These are phyloP conservation scores for Calocybe cyanea DNA, from an alignment of 768 basidiomycete genomes.

Conservation along the genomic window DNA sequence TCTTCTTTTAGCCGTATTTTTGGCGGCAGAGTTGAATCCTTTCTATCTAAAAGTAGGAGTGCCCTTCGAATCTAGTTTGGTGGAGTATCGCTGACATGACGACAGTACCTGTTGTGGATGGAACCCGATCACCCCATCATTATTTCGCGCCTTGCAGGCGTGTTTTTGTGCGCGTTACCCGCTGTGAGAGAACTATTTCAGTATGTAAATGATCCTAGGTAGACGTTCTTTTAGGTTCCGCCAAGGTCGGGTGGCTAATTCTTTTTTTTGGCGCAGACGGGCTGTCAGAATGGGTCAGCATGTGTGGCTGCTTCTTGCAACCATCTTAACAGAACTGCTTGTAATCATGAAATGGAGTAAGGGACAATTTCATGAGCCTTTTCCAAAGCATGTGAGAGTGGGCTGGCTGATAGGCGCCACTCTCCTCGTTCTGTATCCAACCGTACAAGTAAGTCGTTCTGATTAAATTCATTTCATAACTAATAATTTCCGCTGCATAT, in stretches of 20 bases:
- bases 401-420: slow-evolving; percentile 59
- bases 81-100: slow-evolving; percentile 4
- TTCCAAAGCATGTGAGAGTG: slow-evolving; percentile 60
- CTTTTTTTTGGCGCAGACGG: slow-evolving; percentile 42
- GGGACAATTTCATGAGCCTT: slow-evolving; percentile 61
- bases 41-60: slow-evolving; percentile 77
- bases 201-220: slow-evolving; percentile 82
- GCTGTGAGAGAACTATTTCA: slow-evolving; percentile 82
- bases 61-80: not conserved
- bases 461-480: not conserved
- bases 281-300: slow-evolving; percentile 90
- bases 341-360: slow-evolving; percentile 81
- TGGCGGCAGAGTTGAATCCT: slow-evolving; percentile 82
- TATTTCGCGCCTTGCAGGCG: slow-evolving; percentile 64
- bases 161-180: slow-evolving; percentile 85
- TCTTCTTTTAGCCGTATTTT: slow-evolving; percentile 68
- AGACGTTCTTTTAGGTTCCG: slow-evolving; percentile 8
- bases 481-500: slow-evolving; percentile 10
- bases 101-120: slow-evolving; percentile 71
- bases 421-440: slow-evolving; percentile 68
- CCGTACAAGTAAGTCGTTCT: slow-evolving; percentile 48
- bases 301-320: slow-evolving; percentile 82
- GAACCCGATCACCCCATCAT: slow-evolving; percentile 87
- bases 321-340: slow-evolving; percentile 77
- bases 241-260: slow-evolving; percentile 1